Percentiles rank a stretch among this genome's conserved stretches.
These are phyloP conservation scores for Alternaria longipes DNA, from an alignment of 2,329 filamentous ascomycete genomes.

Conservation along the genomic window DNA sequence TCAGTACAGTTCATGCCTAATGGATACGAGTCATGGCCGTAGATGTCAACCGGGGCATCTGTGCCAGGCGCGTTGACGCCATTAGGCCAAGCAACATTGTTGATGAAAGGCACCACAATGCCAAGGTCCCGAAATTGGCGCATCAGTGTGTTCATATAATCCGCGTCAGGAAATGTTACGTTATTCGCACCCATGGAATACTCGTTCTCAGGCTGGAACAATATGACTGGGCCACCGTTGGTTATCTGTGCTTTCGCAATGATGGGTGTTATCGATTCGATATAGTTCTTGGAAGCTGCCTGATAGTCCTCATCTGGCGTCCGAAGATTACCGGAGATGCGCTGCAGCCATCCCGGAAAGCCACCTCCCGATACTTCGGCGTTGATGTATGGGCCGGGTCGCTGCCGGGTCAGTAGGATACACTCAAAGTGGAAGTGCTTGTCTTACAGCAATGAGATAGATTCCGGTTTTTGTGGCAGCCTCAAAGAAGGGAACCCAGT, in stretches of 20 bases:
- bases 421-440: neutral
- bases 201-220: slow-evolving; percentile 83
- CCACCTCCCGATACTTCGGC: slow-evolving; percentile 79
- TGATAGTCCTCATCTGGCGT: slow-evolving; percentile 69
- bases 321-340: slow-evolving; percentile 68
- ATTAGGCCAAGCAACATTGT: slow-evolving; percentile 69
- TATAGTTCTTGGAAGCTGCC: slow-evolving; percentile 67
- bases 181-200: slow-evolving; percentile 65
- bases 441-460: slow-evolving; percentile 71
- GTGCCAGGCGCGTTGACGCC: slow-evolving; percentile 71
- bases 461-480: slow-evolving; percentile 76
- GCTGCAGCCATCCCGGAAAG: slow-evolving; percentile 79
- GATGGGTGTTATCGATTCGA: slow-evolving; percentile 66
- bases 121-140: slow-evolving; percentile 72
- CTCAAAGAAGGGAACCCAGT: slow-evolving; percentile 75
- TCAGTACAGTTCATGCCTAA: slow-evolving; percentile 67
- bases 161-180: slow-evolving; percentile 66
- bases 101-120: slow-evolving; percentile 76
- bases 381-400: slow-evolving; percentile 76
- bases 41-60: slow-evolving; percentile 66
- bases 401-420: slow-evolving; percentile 18
- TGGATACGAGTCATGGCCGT: slow-evolving; percentile 71
- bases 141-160: slow-evolving; percentile 74
- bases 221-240: slow-evolving; percentile 78
- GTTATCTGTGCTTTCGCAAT: slow-evolving; percentile 81